A percentile compares a stretch with the other conserved stretches of the same genome.
phyloP scores from a whole-genome alignment of 179 eudicot species.

The Actinidia polygama region DNA sequence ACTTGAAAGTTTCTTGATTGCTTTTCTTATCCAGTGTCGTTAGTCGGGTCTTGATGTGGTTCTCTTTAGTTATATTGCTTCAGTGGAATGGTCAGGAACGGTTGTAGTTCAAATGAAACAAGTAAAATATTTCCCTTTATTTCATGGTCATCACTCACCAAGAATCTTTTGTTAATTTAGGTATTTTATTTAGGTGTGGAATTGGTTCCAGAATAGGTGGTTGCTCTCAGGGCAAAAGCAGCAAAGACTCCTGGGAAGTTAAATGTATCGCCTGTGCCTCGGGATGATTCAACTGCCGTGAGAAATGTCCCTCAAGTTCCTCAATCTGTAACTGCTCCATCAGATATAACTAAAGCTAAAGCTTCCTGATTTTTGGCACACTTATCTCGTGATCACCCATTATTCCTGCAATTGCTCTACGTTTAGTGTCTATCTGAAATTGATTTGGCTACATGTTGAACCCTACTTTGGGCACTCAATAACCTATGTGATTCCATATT shows the following conservation, averaged over 20 bases:
- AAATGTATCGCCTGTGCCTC: constrained; percentile 46
- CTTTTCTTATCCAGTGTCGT: neutral
- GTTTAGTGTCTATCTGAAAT: neutral
- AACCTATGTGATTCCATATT: neutral
- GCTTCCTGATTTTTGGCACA: constrained; percentile 7
- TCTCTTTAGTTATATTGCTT: constrained; percentile 44
- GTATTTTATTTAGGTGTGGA: constrained; percentile 68
- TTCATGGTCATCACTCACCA: constrained; percentile 7
- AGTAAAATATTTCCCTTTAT: constrained; percentile 39
- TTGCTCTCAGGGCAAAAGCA: constrained; percentile 81
- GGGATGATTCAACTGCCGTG: constrained; percentile 46
- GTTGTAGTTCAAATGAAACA: constrained; percentile 79
- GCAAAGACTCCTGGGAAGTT: constrained; percentile 57
- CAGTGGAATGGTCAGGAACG: constrained; percentile 77
- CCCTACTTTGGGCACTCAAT: neutral
- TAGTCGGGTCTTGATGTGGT: constrained; percentile 17
- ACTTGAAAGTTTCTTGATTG: neutral
- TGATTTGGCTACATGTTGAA: neutral
- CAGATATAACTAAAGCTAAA: constrained; percentile 28
- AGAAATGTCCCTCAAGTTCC: constrained; percentile 58
- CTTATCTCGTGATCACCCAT: neutral
- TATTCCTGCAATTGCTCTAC: neutral
- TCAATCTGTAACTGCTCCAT: constrained; percentile 44
- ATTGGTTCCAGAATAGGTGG: constrained; percentile 97
- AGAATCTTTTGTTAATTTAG: constrained; percentile 14